Percentiles rank a stretch among this genome's conserved stretches.
Conservation (phyloP, 2,329 filamentous ascomycete species). For the Coniochaeta sp. region DNA sequence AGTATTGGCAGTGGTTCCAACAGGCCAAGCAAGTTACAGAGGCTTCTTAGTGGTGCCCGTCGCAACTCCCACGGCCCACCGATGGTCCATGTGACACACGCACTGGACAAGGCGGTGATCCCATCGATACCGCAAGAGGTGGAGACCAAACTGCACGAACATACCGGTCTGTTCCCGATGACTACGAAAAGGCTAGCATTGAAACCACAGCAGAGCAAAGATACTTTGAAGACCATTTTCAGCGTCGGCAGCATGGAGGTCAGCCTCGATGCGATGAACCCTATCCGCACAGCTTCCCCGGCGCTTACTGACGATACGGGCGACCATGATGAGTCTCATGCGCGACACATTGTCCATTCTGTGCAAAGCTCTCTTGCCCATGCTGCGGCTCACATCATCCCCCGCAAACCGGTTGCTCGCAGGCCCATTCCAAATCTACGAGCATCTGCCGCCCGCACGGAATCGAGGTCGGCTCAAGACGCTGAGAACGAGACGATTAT, state of each 20-base stretch:
- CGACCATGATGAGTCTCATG: conserved; percentile 12
- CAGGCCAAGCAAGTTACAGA: conserved; percentile 29
- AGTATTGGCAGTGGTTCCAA: conserved; percentile 27
- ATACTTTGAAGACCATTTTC: conserved; percentile 41
- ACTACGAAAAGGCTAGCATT: conserved; percentile 28
- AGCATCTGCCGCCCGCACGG: conserved; percentile 4
- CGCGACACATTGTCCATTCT: conserved; percentile 8
- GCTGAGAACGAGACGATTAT: background rate
- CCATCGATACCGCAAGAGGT: conserved; percentile 28
- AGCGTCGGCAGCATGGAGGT: conserved; percentile 39
- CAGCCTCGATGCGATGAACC: conserved; percentile 14
- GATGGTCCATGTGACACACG: conserved; percentile 23
- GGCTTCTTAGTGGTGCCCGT: conserved; percentile 28
- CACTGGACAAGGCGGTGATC: conserved; percentile 20
- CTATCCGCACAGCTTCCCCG: background rate
- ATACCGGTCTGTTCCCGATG: conserved; percentile 23
- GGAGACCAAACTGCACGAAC: conserved; percentile 27
- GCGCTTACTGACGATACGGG: conserved; percentile 4
- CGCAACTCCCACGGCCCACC: conserved; percentile 19
- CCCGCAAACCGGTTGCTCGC: conserved; percentile 21
- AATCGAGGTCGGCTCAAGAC: background rate
- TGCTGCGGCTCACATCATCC: conserved; percentile 19
- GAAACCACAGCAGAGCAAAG: conserved; percentile 33
- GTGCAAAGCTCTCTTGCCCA: conserved; percentile 12
- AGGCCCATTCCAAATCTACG: conserved; percentile 20